Evolutionary conservation across 768 basidiomycete genomes (phyloP).

Genomic region (Lactarius pseudohatsudake): DNA sequence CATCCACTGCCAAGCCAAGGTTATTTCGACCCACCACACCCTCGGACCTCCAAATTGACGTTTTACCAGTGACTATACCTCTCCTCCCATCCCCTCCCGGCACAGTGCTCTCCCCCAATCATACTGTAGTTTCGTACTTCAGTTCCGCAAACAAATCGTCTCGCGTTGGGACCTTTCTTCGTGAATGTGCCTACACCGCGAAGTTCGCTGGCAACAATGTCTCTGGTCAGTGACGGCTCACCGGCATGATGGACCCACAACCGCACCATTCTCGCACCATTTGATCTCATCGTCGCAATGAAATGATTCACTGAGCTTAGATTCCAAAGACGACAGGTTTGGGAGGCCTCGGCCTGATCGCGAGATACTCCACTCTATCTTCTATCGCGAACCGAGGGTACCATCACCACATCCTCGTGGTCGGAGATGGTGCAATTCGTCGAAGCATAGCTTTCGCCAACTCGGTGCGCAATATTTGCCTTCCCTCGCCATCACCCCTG

Average conservation of each 20-base stretch:
- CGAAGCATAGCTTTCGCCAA: slow-evolving; percentile 42
- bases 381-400: slow-evolving; percentile 37
- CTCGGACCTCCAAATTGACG: slow-evolving; percentile 33
- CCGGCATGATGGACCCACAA: slow-evolving; percentile 33
- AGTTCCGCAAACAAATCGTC: slow-evolving; percentile 49
- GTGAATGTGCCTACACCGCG: slow-evolving; percentile 45
- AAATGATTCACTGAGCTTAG: slow-evolving; percentile 42
- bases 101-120: slow-evolving; percentile 51
- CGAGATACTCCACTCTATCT: slow-evolving; percentile 46
- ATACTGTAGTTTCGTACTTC: slow-evolving; percentile 41
- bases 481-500: slow-evolving; percentile 34
- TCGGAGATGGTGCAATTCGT: slow-evolving; percentile 48
- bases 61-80: slow-evolving; percentile 50
- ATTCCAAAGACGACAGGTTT: slow-evolving; percentile 50
- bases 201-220: slow-evolving; percentile 39
- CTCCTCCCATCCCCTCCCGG: slow-evolving; percentile 50
- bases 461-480: slow-evolving; percentile 40
- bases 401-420: slow-evolving; percentile 43
- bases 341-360: slow-evolving; percentile 40
- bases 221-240: slow-evolving; percentile 47
- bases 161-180: slow-evolving; percentile 40
- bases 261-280: slow-evolving; percentile 36
- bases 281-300: slow-evolving; percentile 56
- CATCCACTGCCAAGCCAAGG: neutral
- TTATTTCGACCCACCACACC: slow-evolving; percentile 35